phyloP scores from a whole-genome alignment of 2,329 filamentous ascomycete species.

The Neurospora crassa region DNA sequence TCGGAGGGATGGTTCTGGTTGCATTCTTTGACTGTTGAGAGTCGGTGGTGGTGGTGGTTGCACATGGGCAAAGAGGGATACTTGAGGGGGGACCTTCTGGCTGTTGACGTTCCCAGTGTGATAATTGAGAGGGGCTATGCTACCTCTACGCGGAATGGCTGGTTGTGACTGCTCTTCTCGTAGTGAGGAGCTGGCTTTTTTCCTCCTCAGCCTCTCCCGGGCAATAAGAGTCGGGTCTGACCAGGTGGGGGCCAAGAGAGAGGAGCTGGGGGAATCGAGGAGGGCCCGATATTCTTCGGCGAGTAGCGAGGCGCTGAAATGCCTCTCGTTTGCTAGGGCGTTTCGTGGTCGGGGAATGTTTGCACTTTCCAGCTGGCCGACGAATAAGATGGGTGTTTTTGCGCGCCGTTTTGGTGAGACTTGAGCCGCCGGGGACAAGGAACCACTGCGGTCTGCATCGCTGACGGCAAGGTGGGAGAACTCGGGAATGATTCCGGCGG shows the following conservation, averaged over 20 bases:
- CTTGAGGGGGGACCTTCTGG: neutral
- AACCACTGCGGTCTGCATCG: slow-evolving; percentile 15
- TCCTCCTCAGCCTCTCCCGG: neutral
- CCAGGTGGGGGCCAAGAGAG: slow-evolving; percentile 20
- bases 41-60: neutral
- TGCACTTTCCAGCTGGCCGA: slow-evolving; percentile 36
- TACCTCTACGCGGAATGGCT: neutral
- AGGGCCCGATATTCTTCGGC: slow-evolving; percentile 42
- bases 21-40: neutral
- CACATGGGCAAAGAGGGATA: neutral
- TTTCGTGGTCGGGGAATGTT: slow-evolving; percentile 13
- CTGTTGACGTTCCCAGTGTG: slow-evolving; percentile 5
- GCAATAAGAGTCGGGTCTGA: slow-evolving; percentile 14
- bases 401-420: slow-evolving; percentile 31
- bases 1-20: slow-evolving; percentile 21
- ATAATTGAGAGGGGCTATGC: slow-evolving; percentile 6
- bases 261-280: slow-evolving; percentile 29
- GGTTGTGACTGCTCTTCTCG: neutral
- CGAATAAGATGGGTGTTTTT: slow-evolving; percentile 40
- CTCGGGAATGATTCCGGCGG: slow-evolving; percentile 23
- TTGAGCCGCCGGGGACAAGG: slow-evolving; percentile 10
- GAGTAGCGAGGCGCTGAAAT: slow-evolving; percentile 36
- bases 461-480: slow-evolving; percentile 26
- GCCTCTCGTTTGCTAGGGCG: slow-evolving; percentile 21
- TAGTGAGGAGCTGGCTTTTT: neutral